Evolutionary conservation across 352 stramenopile genomes (phyloP), one percentile per base, ranked within the genome.

Genomic region (Thalassiosira delicatula): DNA sequence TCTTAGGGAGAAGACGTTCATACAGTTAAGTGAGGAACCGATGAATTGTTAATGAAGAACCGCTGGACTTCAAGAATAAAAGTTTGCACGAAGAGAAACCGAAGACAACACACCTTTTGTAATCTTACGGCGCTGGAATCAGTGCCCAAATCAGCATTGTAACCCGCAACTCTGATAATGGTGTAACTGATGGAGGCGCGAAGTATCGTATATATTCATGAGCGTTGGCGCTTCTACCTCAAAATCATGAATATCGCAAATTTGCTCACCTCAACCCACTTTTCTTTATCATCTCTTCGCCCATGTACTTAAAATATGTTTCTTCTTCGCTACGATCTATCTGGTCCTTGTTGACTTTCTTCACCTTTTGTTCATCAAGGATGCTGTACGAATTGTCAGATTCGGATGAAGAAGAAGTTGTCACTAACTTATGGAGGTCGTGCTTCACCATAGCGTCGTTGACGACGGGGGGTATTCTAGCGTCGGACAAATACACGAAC

Each of bases 221-320:
- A 69, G 51, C 2, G 25, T 8, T 3, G 25, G 14, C 54, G 60
- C 21, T 25, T 49, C 12, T 29, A 40, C 30, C n/a, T 1, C 37
- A 33, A 78, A 77, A 57, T 12, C 8, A 57, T 29, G 14, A 54
- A 51, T 35, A 46, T 19, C 23, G 35, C 32, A 70, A 40, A 25
- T 17, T 32, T 62, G 57, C 71, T 70, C 37, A 85, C 78, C 70
- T 82, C 35, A 93, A 70, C 37, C 90, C 90, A 80, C 88, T 93
- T 27, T 88, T 84, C 57, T 88, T 90, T 33, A 94, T 76, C 21
- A 93, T 92, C 65, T 94, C 87, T 78, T 94, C 90, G 1, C 88
- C 90, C 40, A 81, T 85, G 60, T 90, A 94, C 54, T 94, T 94
- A 72, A 88, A 94, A 75, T 94, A 94, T 4, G 86, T 91, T 74